Conservation (phyloP, 805 yeast genomes). For the Pichia insulana region DNA sequence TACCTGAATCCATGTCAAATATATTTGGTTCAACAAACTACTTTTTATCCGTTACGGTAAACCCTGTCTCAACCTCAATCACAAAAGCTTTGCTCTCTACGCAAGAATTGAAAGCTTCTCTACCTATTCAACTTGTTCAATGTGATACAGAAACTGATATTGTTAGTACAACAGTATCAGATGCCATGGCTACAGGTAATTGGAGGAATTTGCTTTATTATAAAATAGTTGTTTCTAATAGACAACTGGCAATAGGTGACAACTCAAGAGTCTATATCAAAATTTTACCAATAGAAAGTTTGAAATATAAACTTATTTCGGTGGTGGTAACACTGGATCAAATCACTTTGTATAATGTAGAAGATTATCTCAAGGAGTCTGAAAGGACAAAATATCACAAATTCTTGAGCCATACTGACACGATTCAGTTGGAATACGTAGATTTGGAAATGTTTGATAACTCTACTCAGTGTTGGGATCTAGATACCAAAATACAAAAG, state of each 20-base stretch:
- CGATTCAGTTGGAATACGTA: constrained; percentile 11
- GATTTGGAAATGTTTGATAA: constrained; percentile 3
- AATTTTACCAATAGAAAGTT: constrained; percentile 18
- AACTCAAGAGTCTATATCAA: constrained; percentile 13
- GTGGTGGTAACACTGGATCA: constrained; percentile 21
- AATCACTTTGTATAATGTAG: constrained; percentile 13
- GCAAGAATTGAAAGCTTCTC: background rate
- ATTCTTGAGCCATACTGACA: constrained; percentile 12
- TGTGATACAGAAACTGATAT: constrained; percentile 9
- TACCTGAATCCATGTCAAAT: constrained; percentile 21
- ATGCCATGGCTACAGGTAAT: constrained; percentile 20
- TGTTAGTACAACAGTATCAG: background rate
- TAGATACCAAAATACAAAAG: constrained; percentile 7
- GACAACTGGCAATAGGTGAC: constrained; percentile 15
- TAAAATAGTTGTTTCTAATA: constrained; percentile 16
- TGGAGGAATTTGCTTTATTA: constrained; percentile 27
- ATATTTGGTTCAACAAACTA: constrained; percentile 17
- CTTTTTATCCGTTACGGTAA: constrained; percentile 11
- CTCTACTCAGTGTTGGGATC: constrained; percentile 4
- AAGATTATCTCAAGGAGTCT: background rate
- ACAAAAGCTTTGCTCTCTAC: constrained; percentile 9
- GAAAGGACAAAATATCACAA: constrained; percentile 2
- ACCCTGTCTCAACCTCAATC: constrained; percentile 12
- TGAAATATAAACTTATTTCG: constrained; percentile 15
- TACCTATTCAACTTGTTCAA: constrained; percentile 10